A percentile compares a stretch with the other conserved stretches of the same genome.
These are phyloP conservation scores for Saururus chinensis DNA, from an alignment of 164 flowering plant species.

Conservation along the genomic window DNA sequence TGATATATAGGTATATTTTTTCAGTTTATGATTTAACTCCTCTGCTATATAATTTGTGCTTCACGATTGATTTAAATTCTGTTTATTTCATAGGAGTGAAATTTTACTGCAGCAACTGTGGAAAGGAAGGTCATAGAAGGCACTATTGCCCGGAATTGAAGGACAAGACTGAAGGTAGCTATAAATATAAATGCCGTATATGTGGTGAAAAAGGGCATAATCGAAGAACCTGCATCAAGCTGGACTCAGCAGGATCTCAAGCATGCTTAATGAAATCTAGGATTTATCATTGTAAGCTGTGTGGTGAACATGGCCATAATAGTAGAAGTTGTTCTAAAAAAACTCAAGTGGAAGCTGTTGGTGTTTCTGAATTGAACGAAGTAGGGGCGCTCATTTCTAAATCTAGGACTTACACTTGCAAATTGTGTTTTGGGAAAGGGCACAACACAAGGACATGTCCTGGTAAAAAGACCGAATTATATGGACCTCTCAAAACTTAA, in stretches of 20 bases:
- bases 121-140: conserved; percentile 76
- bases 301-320: not conserved
- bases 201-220: not conserved
- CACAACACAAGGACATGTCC: not conserved
- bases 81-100: conserved; percentile 40
- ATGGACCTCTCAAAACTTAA: not conserved
- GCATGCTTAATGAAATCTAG: not conserved
- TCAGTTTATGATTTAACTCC: not conserved
- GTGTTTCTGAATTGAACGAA: not conserved
- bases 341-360: not conserved
- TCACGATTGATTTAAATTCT: not conserved
- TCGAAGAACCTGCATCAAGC: not conserved
- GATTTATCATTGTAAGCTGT: not conserved
- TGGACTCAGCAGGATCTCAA: not conserved
- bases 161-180: conserved; percentile 8
- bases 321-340: not conserved
- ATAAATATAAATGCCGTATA: not conserved
- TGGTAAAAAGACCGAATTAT: not conserved
- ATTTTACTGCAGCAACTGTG: conserved; percentile 69
- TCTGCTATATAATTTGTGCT: not conserved
- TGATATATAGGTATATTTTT: too few relatives aligned
- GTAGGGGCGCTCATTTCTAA: not conserved
- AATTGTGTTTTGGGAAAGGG: not conserved
- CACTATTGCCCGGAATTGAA: conserved; percentile 68
- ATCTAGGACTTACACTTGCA: not conserved